A percentile compares a stretch with the other conserved stretches of the same genome.
phyloP scores from a whole-genome alignment of 345 rosid species.

The Rhodomyrtus tomentosa region DNA sequence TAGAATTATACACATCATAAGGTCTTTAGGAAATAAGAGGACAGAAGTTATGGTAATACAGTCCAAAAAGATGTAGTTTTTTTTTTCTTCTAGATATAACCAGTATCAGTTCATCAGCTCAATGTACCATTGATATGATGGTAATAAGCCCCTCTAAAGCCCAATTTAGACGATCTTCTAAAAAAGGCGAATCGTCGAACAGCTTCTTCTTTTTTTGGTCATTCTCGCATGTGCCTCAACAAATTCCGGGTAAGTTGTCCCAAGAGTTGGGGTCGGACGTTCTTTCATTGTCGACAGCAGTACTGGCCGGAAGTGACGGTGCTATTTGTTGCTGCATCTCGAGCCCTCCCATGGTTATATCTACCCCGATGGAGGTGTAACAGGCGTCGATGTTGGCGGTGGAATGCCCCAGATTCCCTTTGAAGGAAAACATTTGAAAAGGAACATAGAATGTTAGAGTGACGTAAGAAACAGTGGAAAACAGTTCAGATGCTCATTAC shows the following conservation, averaged over 20 bases:
- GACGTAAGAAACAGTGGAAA: neutral
- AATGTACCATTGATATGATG: neutral
- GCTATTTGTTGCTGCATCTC: slow-evolving; percentile 41
- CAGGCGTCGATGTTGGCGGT: neutral
- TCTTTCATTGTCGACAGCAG: slow-evolving; percentile 15
- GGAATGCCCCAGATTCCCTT: neutral
- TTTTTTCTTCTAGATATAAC: neutral
- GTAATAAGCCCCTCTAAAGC: neutral
- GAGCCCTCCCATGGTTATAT: slow-evolving; percentile 31
- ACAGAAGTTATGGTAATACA: neutral
- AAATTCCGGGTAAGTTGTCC: slow-evolving; percentile 40
- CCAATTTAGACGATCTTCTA: neutral
- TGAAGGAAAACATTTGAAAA: neutral
- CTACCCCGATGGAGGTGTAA: slow-evolving; percentile 8
- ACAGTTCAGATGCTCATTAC: neutral
- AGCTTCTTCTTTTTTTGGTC: neutral
- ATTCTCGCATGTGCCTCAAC: slow-evolving; percentile 1
- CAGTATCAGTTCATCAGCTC: neutral
- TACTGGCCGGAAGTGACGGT: slow-evolving; percentile 20
- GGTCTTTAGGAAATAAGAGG: neutral
- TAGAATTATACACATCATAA: neutral
- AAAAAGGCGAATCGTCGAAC: neutral
- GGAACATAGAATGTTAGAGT: neutral
- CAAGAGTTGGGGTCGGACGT: slow-evolving; percentile 25
- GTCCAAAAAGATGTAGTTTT: neutral